Conservation (phyloP, 1,284 basidiomycete genomes). For the Rhizoctonia solani region DNA sequence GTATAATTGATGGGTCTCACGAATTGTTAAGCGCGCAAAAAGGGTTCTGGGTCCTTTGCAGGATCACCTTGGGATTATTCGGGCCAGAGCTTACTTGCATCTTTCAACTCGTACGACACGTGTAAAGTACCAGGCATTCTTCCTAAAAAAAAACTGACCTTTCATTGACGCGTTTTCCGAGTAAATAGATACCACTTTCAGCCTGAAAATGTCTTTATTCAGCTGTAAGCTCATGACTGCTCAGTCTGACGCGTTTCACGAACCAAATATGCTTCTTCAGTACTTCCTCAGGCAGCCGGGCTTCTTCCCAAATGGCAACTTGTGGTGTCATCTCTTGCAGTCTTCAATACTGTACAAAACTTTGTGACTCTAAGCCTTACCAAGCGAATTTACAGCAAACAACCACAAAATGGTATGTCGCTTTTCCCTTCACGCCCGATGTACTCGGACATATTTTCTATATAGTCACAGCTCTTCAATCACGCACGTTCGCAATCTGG, state of each 20-base stretch:
- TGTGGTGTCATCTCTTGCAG: constrained; percentile 69
- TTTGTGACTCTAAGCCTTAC: constrained; percentile 78
- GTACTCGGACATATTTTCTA: neutral
- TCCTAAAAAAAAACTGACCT: too few relatives aligned
- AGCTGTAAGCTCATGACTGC: constrained; percentile 1
- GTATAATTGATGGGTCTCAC: too few relatives aligned
- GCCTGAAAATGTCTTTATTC: constrained; percentile 21
- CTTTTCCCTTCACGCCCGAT: neutral
- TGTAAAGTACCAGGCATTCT: too few relatives aligned
- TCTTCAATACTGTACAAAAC: constrained; percentile 87
- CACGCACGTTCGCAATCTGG: constrained; percentile 87
- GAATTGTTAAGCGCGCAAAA: too few relatives aligned
- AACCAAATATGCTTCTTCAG: constrained; percentile 44
- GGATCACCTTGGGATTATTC: too few relatives aligned
- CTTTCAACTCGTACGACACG: too few relatives aligned
- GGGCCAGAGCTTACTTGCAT: too few relatives aligned
- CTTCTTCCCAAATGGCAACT: constrained; percentile 86
- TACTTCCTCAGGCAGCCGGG: constrained; percentile 66
- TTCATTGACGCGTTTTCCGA: too few relatives aligned
- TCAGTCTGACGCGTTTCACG: neutral
- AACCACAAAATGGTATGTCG: constrained; percentile 51
- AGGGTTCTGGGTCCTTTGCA: too few relatives aligned
- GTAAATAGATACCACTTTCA: too few relatives aligned
- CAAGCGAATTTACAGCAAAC: constrained; percentile 71
- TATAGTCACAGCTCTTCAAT: constrained; percentile 82